Evolutionary conservation across 257 asterid genomes (phyloP).

Genomic region (Solanum virginianum): DNA sequence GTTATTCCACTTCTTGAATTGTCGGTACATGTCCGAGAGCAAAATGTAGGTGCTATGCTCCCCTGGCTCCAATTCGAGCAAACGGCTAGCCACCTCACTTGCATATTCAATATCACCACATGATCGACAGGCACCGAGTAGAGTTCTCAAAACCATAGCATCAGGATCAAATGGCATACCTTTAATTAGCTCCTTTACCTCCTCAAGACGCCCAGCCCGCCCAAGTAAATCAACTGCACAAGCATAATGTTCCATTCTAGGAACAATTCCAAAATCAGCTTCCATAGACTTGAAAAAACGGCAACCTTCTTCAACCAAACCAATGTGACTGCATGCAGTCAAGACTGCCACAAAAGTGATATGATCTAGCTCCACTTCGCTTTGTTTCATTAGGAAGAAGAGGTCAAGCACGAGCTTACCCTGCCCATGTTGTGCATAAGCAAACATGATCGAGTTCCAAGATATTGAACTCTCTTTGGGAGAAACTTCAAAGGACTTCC

Average conservation of each 20-base stretch:
- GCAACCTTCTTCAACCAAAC: conserved; percentile 68
- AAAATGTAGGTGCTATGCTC: conserved; percentile 77
- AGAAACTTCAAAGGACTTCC: conserved; percentile 54
- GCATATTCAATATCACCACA: conserved; percentile 78
- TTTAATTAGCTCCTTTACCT: conserved; percentile 49
- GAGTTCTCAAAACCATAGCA: conserved; percentile 73
- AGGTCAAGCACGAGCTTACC: conserved; percentile 58
- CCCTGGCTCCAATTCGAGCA: conserved; percentile 62
- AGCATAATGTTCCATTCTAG: conserved; percentile 79
- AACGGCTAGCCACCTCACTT: conserved; percentile 33
- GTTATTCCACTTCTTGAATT: conserved; percentile 60
- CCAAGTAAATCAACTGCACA: conserved; percentile 84
- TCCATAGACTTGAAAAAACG: conserved; percentile 48
- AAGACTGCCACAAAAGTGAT: conserved; percentile 76
- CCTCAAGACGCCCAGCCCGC: conserved; percentile 54
- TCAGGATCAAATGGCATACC: conserved; percentile 70
- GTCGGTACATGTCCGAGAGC: conserved; percentile 72
- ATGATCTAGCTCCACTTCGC: conserved; percentile 55
- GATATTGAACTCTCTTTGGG: conserved; percentile 43
- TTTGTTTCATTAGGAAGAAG: conserved; percentile 38
- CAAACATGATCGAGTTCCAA: conserved; percentile 83
- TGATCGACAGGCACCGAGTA: conserved; percentile 64
- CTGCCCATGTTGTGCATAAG: conserved; percentile 80
- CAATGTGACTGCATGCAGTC: conserved; percentile 85
- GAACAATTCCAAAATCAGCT: conserved; percentile 36